These are phyloP conservation scores for Vinca minor DNA, from an alignment of 257 asterid species.

Conservation along the genomic window DNA sequence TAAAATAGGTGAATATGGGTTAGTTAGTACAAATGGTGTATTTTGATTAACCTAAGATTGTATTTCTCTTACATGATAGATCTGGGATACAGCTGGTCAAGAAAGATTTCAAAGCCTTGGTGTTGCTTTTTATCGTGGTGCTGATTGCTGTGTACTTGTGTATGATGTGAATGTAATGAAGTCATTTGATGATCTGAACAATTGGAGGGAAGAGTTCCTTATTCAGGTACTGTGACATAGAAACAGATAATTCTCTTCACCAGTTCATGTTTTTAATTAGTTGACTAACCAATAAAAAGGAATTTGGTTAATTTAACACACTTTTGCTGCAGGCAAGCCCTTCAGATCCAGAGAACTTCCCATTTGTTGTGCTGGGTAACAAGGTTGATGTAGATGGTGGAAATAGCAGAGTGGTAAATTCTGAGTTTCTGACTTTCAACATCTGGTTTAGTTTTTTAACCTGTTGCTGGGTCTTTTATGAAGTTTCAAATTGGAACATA, in stretches of 20 bases:
- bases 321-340: constrained; percentile 87
- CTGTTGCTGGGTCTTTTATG: background rate
- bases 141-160: constrained; percentile 98
- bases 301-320: background rate
- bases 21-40: background rate
- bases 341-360: constrained; percentile 92
- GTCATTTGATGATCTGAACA: constrained; percentile 86
- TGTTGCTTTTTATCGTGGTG: constrained; percentile 99
- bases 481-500: background rate
- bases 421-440: background rate
- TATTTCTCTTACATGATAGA: constrained; percentile 33
- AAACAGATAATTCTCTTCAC: background rate
- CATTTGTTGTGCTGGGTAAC: constrained; percentile 97
- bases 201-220: constrained; percentile 95
- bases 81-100: constrained; percentile 99
- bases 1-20: background rate
- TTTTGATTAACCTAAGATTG: background rate
- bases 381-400: constrained; percentile 96
- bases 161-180: constrained; percentile 90
- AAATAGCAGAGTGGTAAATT: constrained; percentile 91
- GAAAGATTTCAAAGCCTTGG: constrained; percentile 99
- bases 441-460: constrained; percentile 4
- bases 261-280: constrained; percentile 1
- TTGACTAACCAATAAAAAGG: background rate
- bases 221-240: constrained; percentile 54